Evolutionary conservation across 306 rosid genomes (phyloP), one percentile per base, ranked within the genome.

Genomic region (Cicer yamashitae): DNA sequence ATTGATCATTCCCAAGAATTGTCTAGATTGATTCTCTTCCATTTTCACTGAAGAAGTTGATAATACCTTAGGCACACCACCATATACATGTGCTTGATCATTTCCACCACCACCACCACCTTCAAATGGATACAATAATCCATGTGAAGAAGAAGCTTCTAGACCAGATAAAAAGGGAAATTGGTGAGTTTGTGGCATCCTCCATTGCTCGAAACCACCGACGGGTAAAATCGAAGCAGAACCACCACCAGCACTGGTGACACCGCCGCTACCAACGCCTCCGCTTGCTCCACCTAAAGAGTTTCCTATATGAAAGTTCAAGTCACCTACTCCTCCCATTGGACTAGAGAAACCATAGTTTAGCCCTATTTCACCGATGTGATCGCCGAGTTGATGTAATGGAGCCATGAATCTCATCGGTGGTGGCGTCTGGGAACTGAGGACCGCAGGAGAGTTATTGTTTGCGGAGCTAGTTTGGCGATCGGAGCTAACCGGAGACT

Each of bases 1-100:
- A 39, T 62, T 66, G 71, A 44, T 66, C 39, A 87, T 71, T 45
- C 90, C 93, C 84, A 88, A 81, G 7, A 66, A 66, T 18, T 90
- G 96, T 79, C 89, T 90, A n/a, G 91, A 84, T 22, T 46, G 81
- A 8, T 63, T 79, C 1, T 87, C 96, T 77, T 90, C 96, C 85
- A 87, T 85, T 72, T 92, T 92, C 71, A 87, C 90, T 10, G 1
- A 12, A 44, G 90, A 77, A 76, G 81, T 75, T 47, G 86, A 63
- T 7, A 88, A 77, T 14, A 71, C 84, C 88, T 79, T 77, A 67
- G 70, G 79, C 4, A 81, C 45, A 7, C 76, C 63, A 44, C 71
- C 61, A 22, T 50, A 38, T 30, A 67, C 76, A 7, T 79, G 52
- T 3, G 59, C 84, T 20, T 58, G 74, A 70, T 48, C 78, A 51